Evolutionary conservation across 257 asterid species (phyloP), one percentile per base, ranked within the genome.

Genomic region (Solanum arcanum): DNA sequence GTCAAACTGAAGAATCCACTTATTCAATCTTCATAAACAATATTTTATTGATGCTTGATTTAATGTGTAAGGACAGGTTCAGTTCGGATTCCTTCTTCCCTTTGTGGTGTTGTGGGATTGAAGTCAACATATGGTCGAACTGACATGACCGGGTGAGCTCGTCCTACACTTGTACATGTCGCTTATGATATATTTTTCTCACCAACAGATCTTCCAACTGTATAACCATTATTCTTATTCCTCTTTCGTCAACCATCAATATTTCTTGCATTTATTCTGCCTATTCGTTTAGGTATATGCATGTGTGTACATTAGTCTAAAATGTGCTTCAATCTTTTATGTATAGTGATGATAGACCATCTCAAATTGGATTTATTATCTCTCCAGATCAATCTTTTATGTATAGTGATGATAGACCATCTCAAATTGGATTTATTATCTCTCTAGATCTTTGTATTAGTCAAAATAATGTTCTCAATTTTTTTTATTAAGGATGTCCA

Each of bases 71-170:
- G 75, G 83, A 87, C 98, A 97, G 99, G 99, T 88, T 97, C 99
- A 16, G 87, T 97, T 76, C 99, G 99, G 78, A 93, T 97, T 88
- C 99, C 99, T 69, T 95, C 99, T 89, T 96, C 99, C 76, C 92
- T 97, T 81, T 97, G 99, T 91, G 99, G 99, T 82, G 93, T 94
- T 37, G 99, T 96, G 91, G 99, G 99, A 84, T 91, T 97, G 91
- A 97, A 97, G 89, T 90, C 98, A 72, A 97, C 99, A 83, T 95
- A 94, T 69, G 98, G 96, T 86, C 94, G 99, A 87, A 96, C 98
- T n/a, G 92, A 87, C 92, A 93, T 96, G 91, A 84, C 42, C 74
- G 99, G 99, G 99, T 96, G 90, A 91, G 94, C 87, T 89, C 73
- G 49, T 86, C 9, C 33, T 31, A 10, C 44, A 27, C 12, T 49